Evolutionary conservation across 1,284 basidiomycete species (phyloP).

Genomic region (Waitea zeae): DNA sequence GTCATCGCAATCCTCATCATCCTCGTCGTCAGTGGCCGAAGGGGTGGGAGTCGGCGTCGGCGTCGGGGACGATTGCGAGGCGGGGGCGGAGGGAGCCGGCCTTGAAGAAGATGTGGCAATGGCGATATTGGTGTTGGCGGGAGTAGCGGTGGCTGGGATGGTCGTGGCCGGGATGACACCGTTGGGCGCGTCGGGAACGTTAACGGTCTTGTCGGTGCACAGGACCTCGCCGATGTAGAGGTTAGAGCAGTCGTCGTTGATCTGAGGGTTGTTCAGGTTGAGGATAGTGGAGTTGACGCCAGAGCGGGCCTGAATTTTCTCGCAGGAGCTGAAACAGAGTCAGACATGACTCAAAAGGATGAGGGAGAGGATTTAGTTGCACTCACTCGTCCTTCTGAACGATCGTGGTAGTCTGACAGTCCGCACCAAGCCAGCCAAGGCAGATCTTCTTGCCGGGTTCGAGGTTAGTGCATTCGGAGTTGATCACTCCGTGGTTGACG

Average conservation of each 20-base stretch:
- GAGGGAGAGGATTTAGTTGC: slow-evolving; percentile 33
- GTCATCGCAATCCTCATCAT: no score
- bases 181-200: slow-evolving; percentile 1
- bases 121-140: neutral
- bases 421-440: slow-evolving; percentile 2
- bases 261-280: slow-evolving; percentile 48
- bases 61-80: slow-evolving; percentile 13
- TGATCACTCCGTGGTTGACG: slow-evolving; percentile 31
- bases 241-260: slow-evolving; percentile 36
- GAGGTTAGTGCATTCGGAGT: slow-evolving; percentile 40
- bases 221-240: slow-evolving; percentile 46
- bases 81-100: slow-evolving; percentile 18
- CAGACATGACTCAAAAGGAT: slow-evolving; percentile 19
- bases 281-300: slow-evolving; percentile 34
- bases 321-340: slow-evolving; percentile 23
- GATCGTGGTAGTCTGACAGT: slow-evolving; percentile 10
- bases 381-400: slow-evolving; percentile 5
- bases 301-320: slow-evolving; percentile 17
- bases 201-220: slow-evolving; percentile 1
- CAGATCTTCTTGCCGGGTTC: slow-evolving; percentile 16
- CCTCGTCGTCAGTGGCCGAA: no score
- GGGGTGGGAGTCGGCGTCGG: no score
- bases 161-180: neutral
- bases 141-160: neutral
- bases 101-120: neutral